phyloP scores from a whole-genome alignment of 2,329 filamentous ascomycete genomes.

The Metarhizium robertsii region DNA sequence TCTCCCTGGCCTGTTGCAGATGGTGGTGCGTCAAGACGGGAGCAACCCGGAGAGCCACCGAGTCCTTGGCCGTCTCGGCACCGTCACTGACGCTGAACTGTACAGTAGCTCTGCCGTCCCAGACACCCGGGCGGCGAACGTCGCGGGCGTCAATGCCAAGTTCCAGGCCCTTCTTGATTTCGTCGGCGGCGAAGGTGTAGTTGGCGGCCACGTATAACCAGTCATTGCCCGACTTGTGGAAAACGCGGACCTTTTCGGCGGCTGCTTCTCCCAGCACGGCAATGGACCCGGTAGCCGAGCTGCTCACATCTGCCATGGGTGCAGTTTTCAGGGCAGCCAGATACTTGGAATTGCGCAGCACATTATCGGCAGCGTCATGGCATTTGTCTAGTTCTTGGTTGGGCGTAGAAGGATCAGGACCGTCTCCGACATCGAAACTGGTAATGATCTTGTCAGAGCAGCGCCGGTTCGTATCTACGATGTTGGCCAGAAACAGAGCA shows the following conservation, averaged over 20 bases:
- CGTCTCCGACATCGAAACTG: background rate
- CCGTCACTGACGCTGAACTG: slow-evolving; percentile 20
- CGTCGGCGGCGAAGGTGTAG: slow-evolving; percentile 17
- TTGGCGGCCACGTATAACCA: slow-evolving; percentile 15
- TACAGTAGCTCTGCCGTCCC: slow-evolving; percentile 19
- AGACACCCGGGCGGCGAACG: slow-evolving; percentile 10
- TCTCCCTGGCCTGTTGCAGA: slow-evolving; percentile 16
- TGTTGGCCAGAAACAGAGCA: slow-evolving; percentile 26
- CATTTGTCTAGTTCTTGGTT: slow-evolving; percentile 21
- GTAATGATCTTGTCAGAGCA: slow-evolving; percentile 14
- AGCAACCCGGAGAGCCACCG: slow-evolving; percentile 23
- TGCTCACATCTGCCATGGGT: slow-evolving; percentile 12
- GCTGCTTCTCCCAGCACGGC: slow-evolving; percentile 5
- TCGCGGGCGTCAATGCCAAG: slow-evolving; percentile 27
- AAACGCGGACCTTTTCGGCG: slow-evolving; percentile 18
- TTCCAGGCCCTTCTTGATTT: slow-evolving; percentile 18
- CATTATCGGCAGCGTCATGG: slow-evolving; percentile 26
- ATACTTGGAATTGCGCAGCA: slow-evolving; percentile 18
- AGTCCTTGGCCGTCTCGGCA: slow-evolving; percentile 10
- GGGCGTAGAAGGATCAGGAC: background rate
- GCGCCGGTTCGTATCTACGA: slow-evolving; percentile 21
- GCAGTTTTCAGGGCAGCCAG: slow-evolving; percentile 23
- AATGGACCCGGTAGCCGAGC: slow-evolving; percentile 11
- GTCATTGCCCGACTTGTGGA: slow-evolving; percentile 10
- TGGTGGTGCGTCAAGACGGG: slow-evolving; percentile 29